These are phyloP conservation scores for Ophioceras dolichostomum DNA, from an alignment of 2,329 filamentous ascomycete genomes.

Conservation along the genomic window DNA sequence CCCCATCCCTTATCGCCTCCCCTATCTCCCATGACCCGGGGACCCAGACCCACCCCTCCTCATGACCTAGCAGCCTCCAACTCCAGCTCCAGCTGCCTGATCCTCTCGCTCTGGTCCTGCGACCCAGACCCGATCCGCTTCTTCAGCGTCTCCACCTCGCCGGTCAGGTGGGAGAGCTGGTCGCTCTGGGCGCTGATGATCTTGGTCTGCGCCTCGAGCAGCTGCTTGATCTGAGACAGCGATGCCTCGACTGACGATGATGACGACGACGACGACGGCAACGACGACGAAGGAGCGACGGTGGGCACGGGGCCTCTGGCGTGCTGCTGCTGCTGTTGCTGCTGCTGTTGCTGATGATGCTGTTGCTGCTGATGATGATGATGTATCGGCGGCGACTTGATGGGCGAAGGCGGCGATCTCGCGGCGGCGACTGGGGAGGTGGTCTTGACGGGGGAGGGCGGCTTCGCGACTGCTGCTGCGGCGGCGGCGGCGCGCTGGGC, in stretches of 20 bases:
- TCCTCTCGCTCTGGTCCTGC: conserved; percentile 55
- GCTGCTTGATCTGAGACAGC: conserved; percentile 63
- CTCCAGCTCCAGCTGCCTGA: conserved; percentile 55
- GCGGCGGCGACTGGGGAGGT: conserved; percentile 19
- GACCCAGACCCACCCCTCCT: no score
- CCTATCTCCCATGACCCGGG: no score
- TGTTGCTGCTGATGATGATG: conserved; percentile 16
- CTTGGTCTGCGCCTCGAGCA: conserved; percentile 66
- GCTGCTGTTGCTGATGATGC: conserved; percentile 25
- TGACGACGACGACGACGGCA: conserved; percentile 28
- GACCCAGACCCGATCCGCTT: conserved; percentile 48
- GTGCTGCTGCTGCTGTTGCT: conserved; percentile 14
- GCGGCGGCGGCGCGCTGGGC: conserved; percentile 40
- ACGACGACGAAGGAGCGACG: no score
- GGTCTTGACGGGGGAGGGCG: conserved; percentile 30
- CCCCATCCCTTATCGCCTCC: not conserved
- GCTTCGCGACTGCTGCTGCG: conserved; percentile 25
- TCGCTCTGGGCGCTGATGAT: conserved; percentile 65
- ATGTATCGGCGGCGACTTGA: conserved; percentile 15
- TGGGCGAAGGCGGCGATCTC: conserved; percentile 20
- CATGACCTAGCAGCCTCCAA: conserved; percentile 51
- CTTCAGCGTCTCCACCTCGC: conserved; percentile 73
- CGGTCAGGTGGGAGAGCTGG: conserved; percentile 57
- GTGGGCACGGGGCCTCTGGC: no score
- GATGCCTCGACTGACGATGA: conserved; percentile 49